Conservation (phyloP, 352 stramenopile species). For the Phytophthora ohioensis region DNA sequence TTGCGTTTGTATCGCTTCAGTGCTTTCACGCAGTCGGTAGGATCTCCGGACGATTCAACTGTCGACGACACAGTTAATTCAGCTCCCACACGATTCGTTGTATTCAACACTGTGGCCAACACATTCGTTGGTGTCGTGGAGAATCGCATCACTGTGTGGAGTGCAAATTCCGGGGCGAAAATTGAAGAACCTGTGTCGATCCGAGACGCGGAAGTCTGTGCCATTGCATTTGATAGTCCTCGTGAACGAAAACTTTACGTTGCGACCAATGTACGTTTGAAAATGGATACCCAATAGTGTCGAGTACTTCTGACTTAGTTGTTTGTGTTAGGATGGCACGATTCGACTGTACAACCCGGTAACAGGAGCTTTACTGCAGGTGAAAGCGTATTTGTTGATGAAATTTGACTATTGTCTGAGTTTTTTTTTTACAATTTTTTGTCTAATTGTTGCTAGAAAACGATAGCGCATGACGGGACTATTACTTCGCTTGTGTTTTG, state of each 20-base stretch:
- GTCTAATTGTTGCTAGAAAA: constrained; percentile 40
- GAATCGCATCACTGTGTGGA: constrained; percentile 74
- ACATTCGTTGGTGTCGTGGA: constrained; percentile 68
- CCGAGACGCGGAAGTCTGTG: constrained; percentile 63
- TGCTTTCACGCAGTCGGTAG: constrained; percentile 42
- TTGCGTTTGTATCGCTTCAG: constrained; percentile 67
- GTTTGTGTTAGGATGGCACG: constrained; percentile 52
- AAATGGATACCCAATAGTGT: too few species aligned
- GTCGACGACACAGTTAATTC: constrained; percentile 33
- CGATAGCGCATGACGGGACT: constrained; percentile 57
- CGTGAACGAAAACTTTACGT: constrained; percentile 76
- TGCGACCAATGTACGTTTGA: constrained; percentile 67
- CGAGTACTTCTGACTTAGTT: background rate
- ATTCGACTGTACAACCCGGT: constrained; percentile 80
- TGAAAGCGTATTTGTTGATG: constrained; percentile 19
- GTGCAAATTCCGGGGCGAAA: constrained; percentile 65
- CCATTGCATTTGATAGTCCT: constrained; percentile 64
- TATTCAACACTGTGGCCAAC: constrained; percentile 71
- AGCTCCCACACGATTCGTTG: constrained; percentile 48
- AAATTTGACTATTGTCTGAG: background rate
- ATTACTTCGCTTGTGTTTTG: constrained; percentile 75
- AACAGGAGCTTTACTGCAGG: constrained; percentile 59
- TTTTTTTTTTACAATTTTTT: background rate
- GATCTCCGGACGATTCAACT: constrained; percentile 19
- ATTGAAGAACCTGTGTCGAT: constrained; percentile 62